phyloP scores from a whole-genome alignment of 768 basidiomycete genomes.

The Kwoniella mangroviensis region DNA sequence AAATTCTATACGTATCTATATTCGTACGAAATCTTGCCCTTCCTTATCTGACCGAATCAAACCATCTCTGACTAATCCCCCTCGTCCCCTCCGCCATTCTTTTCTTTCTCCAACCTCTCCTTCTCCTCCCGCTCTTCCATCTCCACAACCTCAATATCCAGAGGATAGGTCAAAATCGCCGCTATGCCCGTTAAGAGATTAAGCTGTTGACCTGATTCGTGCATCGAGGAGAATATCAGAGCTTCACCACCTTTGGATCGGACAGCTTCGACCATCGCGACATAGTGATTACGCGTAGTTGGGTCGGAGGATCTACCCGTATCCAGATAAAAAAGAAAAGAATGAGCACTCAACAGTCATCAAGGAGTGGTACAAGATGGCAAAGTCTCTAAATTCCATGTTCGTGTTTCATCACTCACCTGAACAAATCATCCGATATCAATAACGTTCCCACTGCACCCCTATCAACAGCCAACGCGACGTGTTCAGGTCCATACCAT shows the following conservation, averaged over 20 bases:
- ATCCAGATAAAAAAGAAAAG: neutral
- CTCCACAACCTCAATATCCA: slow-evolving; percentile 94
- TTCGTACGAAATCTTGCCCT: neutral
- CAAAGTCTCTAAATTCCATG: neutral
- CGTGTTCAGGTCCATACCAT: slow-evolving; percentile 98
- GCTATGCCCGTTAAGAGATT: slow-evolving; percentile 94
- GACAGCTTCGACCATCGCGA: slow-evolving; percentile 84
- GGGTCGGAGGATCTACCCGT: slow-evolving; percentile 75
- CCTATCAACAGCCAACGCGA: slow-evolving; percentile 84
- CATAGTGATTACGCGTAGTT: slow-evolving; percentile 76
- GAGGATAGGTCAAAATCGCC: slow-evolving; percentile 91
- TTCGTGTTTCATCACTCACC: slow-evolving; percentile 62
- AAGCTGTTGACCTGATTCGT: slow-evolving; percentile 98
- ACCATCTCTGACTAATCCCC: slow-evolving; percentile 2
- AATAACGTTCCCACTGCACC: slow-evolving; percentile 92
- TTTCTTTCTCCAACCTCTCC: slow-evolving; percentile 48
- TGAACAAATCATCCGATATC: slow-evolving; percentile 92
- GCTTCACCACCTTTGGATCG: slow-evolving; percentile 88
- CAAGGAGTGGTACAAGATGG: neutral
- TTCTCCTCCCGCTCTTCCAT: slow-evolving; percentile 80
- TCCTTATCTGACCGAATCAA: neutral
- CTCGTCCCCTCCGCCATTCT: slow-evolving; percentile 28
- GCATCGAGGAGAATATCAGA: slow-evolving; percentile 98
- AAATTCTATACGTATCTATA: too few relatives aligned
- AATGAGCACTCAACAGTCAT: neutral